Base-by-base conservation (phyloP, 1,139 yeast species). In the Scheffersomyces segobiensis region DNA sequence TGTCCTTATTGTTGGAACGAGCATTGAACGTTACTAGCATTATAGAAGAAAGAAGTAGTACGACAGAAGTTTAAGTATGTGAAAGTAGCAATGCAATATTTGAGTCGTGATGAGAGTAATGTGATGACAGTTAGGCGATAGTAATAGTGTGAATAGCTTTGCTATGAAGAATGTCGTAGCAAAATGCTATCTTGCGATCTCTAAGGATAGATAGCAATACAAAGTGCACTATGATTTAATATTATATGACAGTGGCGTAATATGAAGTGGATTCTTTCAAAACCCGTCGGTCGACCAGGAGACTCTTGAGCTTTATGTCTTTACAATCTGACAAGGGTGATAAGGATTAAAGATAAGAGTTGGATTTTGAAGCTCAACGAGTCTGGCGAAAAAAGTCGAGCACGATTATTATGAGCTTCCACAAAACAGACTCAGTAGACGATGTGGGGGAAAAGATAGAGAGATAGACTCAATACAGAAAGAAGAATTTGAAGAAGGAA, bases 21-120 rank as follows among this genome's bases (percentile, higher is more conserved):
- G 61, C 56, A 26, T 60, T 60, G 52, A 60, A 60, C 20, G 61
- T 59, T 46, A 60, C 63, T 50, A 60, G 53, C 64, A 61, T 61
- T 17, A 24, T 24, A 24, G 32, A 24, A 24, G 32, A 24, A 24
- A 22, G 24, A 22, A 22, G 3, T 22, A 22, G 5, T 22, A 5
- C 24, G 24, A 22, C 24, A 22, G n/a, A 18, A 19, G 22, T 20
- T 24, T 17, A 50, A 8, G 7, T 18, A n/a, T 24, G 39, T 49
- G 52, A 49, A 6, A 49, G 26, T 49, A 12, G 21, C 8, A 49
- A 21, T 17, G 18, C 12, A 21, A 4, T 4, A 24, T 24, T 20
- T 24, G 24, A 20, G 7, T 18, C 39, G 52, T n/a, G 17, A 20
- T 10, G 10, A 49, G 26, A 20, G 52, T 19, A 49, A n/a, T 7